phyloP scores from a whole-genome alignment of 2,329 filamentous ascomycete genomes.

The Beauveria pseudobassiana region DNA sequence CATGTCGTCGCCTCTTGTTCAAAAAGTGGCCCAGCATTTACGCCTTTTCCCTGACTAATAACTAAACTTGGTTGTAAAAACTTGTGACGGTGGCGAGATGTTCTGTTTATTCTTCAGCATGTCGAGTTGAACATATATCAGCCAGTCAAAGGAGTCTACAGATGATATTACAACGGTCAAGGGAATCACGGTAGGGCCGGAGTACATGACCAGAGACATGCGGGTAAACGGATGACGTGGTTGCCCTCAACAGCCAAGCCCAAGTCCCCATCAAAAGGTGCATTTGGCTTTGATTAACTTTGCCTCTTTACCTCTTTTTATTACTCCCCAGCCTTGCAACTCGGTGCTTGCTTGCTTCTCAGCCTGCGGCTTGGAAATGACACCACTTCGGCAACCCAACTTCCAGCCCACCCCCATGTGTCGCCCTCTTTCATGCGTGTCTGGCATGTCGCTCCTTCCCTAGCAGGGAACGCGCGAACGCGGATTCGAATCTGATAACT shows the following conservation, averaged over 20 bases:
- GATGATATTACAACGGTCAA: no score
- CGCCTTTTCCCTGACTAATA: neutral
- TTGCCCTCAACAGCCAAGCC: neutral
- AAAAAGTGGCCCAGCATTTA: neutral
- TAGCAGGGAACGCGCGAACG: neutral
- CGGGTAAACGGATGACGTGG: neutral
- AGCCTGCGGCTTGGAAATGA: neutral
- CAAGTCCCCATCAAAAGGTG: conserved; percentile 1
- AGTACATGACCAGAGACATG: neutral
- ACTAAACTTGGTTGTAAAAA: neutral
- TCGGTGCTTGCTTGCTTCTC: neutral
- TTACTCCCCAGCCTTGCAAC: neutral
- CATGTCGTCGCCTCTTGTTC: neutral
- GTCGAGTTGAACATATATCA: no score
- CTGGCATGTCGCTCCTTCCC: neutral
- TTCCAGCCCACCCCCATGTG: neutral
- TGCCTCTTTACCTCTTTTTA: neutral
- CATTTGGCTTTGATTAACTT: neutral
- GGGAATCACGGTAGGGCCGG: no score
- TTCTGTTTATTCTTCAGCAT: neutral
- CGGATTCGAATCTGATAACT: conserved; percentile 1
- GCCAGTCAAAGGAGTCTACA: no score
- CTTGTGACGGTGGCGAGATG: neutral
- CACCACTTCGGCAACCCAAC: conserved; percentile 5
- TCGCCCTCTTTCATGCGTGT: neutral